phyloP scores from a whole-genome alignment of 1,284 basidiomycete species.

The Apiotrichum montevideense region DNA sequence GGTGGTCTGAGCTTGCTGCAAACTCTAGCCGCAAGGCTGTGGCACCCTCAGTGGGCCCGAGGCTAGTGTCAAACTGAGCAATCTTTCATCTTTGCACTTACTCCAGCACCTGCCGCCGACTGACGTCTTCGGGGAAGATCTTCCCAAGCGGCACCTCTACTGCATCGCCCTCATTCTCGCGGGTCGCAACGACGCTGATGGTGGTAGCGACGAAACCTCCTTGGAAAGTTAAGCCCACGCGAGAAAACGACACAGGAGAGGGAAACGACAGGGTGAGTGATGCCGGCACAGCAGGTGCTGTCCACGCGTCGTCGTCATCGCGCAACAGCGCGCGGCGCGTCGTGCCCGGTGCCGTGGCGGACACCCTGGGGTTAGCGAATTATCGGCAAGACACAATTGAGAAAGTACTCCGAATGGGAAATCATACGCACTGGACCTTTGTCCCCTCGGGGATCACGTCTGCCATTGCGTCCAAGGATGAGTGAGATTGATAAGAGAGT shows the following conservation, averaged over 20 bases:
- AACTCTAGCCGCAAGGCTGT: constrained; percentile 31
- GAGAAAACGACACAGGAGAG: constrained; percentile 25
- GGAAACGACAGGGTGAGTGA: constrained; percentile 36
- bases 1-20: constrained; percentile 43
- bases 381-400: neutral
- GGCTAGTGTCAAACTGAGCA: no score
- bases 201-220: constrained; percentile 45
- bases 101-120: constrained; percentile 42
- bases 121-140: constrained; percentile 44
- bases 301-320: constrained; percentile 30
- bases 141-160: constrained; percentile 33
- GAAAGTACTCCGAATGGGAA: neutral
- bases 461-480: neutral
- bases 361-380: constrained; percentile 13
- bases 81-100: constrained; percentile 20
- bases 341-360: constrained; percentile 25
- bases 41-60: constrained; percentile 3
- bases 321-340: constrained; percentile 12
- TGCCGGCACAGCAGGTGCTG: constrained; percentile 34
- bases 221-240: constrained; percentile 43
- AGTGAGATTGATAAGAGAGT: no score
- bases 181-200: constrained; percentile 20
- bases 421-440: constrained; percentile 1
- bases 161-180: constrained; percentile 19
- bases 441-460: neutral